Conservation (phyloP, 2,329 filamentous ascomycete genomes). For the Colletotrichum sp. region DNA sequence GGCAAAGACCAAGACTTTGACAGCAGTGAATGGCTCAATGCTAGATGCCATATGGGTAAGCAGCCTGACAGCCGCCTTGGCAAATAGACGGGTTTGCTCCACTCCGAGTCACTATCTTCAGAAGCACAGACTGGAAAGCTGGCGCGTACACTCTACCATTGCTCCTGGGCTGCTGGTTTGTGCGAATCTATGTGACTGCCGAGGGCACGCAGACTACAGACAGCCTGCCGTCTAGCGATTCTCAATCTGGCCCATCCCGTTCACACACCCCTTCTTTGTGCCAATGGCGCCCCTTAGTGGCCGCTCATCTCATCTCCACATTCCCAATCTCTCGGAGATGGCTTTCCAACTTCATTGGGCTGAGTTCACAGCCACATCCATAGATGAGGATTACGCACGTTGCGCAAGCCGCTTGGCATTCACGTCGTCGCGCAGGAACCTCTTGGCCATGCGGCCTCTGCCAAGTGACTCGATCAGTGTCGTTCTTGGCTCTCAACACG, state of each 20-base stretch:
- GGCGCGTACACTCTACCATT: neutral
- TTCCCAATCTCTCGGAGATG: neutral
- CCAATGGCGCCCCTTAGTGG: neutral
- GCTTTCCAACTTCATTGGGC: neutral
- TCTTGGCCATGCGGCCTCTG: neutral
- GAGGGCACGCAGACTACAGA: neutral
- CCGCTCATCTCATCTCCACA: conserved; percentile 12
- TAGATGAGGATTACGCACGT: neutral
- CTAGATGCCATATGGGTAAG: neutral
- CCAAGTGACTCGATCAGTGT: neutral
- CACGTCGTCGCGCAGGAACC: neutral
- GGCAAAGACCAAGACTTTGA: neutral
- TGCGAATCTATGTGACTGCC: neutral
- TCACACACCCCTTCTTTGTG: neutral
- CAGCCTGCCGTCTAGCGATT: neutral
- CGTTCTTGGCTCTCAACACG: neutral
- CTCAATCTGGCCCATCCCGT: neutral
- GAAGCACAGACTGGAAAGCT: neutral
- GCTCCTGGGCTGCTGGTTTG: neutral
- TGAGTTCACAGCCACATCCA: neutral
- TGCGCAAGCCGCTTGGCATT: neutral
- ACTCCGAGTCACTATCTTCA: neutral
- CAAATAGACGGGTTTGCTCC: neutral
- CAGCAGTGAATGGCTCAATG: neutral
- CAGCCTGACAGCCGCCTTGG: neutral